Evolutionary conservation across 495 filamentous ascomycete genomes (phyloP), one percentile per base, ranked within the genome.

Genomic region (Penicillium coprophilum): DNA sequence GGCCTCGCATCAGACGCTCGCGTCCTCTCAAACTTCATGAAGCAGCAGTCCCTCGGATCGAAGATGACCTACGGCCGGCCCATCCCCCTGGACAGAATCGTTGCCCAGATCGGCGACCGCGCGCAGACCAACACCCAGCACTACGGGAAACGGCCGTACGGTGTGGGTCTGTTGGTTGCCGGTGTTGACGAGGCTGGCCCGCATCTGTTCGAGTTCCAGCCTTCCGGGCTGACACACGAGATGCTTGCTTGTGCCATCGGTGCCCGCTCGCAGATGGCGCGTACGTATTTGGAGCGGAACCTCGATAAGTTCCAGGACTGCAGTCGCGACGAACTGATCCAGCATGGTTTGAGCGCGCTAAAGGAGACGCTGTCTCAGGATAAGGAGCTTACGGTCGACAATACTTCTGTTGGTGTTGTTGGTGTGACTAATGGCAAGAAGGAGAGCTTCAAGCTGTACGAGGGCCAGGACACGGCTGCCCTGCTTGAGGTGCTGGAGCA

Each of bases 1-100:
- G 94, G 94, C 58, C 90, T 98, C 56, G 93, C 95, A 53, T 96
- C 94, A 59, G 94, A 98, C 77, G 95, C 94, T 71, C 92, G 94
- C 63, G 94, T 98, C 67, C 92, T 98, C 65, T 96, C 92, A 80
- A 97, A 97, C 84, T 97, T 96, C 82, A 97, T 98, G 94, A 97
- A 97, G 79, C 91, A 96, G 76, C 94, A 97, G 77, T 95, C 89
- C 49, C 91, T 98, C 64, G 88, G 90, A 69, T 91, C 91, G 55
- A 91, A 91, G 67, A 88, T 98, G 67, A 95, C 92, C 54, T 97
- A 96, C 82, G 92, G 87, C 75, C 93, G 94, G 47, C 85, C 91
- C 54, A 92, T 98, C 64, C 89, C 89, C 15, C 78, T 97, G 69
- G 85, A 90, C 69, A 87, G 88, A 30, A 89, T 97, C 61, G 91